These are phyloP conservation scores for Epichloe brachyelytri DNA, from an alignment of 2,329 filamentous ascomycete species.

Conservation along the genomic window DNA sequence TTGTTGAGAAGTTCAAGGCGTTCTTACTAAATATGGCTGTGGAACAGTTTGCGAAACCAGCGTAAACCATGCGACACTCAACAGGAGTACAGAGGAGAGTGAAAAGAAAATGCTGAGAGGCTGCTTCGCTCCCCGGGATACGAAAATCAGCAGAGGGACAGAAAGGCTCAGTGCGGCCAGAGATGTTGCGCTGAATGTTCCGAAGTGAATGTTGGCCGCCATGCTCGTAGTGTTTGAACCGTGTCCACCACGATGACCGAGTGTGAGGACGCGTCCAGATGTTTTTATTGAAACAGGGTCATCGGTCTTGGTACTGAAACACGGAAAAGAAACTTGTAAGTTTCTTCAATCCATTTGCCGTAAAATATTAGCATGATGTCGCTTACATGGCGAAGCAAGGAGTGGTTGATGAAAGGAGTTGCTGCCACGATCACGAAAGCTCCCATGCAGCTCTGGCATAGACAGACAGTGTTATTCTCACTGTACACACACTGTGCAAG, in stretches of 20 bases:
- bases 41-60: conserved; percentile 25
- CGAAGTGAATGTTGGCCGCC: not conserved
- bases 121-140: not conserved
- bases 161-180: conserved; percentile 5
- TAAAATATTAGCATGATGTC: not conserved
- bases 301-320: not conserved
- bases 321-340: too few relatives aligned
- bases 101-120: not conserved
- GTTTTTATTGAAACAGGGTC: not conserved
- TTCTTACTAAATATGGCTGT: conserved; percentile 40
- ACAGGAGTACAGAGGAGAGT: conserved; percentile 6
- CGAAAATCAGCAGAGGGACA: conserved; percentile 3
- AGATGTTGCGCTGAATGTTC: not conserved
- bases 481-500: not conserved
- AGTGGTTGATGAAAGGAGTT: not conserved
- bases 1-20: not conserved
- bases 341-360: not conserved
- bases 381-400: not conserved
- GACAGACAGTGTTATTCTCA: not conserved
- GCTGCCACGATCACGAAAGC: not conserved
- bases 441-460: not conserved
- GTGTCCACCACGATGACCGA: not conserved
- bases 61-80: conserved; percentile 11
- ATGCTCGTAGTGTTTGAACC: not conserved
- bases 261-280: not conserved